A percentile compares a stretch with the other conserved stretches of the same genome.
phyloP scores from a whole-genome alignment of 1,284 basidiomycete genomes.

The Marasmius tenuissimus region DNA sequence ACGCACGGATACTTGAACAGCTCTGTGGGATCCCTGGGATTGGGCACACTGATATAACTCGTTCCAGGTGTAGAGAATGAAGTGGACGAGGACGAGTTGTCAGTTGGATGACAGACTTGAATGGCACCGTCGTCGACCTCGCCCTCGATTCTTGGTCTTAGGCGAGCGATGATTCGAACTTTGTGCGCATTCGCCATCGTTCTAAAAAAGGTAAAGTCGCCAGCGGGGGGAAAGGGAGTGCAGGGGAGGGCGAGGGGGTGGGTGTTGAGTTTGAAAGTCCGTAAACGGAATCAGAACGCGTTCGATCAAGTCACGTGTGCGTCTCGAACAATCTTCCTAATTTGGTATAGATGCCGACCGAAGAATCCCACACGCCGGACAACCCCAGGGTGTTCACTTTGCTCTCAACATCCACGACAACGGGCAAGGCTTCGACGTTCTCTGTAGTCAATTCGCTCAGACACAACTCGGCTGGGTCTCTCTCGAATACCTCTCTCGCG shows the following conservation, averaged over 20 bases:
- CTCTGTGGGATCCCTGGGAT: constrained; percentile 63
- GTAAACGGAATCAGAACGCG: background rate
- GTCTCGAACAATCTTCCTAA: no score
- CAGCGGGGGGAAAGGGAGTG: background rate
- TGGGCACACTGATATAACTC: constrained; percentile 56
- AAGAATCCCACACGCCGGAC: background rate
- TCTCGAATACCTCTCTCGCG: background rate
- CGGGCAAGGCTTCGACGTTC: background rate
- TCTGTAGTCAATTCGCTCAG: no score
- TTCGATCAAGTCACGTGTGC: background rate
- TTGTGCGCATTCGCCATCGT: background rate
- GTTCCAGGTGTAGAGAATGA: constrained; percentile 15
- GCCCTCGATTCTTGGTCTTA: constrained; percentile 59
- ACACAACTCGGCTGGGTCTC: background rate
- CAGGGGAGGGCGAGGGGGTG: background rate
- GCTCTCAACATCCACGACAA: background rate
- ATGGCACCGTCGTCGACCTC: constrained; percentile 66
- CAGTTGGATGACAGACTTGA: constrained; percentile 43
- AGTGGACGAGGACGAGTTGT: constrained; percentile 17
- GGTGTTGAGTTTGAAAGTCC: background rate
- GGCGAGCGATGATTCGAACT: constrained; percentile 58
- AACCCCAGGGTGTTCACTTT: background rate
- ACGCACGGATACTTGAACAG: constrained; percentile 73
- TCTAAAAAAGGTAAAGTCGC: background rate
- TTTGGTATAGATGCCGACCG: no score